These are phyloP conservation scores for Leccinum obscurum DNA, from an alignment of 768 basidiomycete genomes.

Conservation along the genomic window DNA sequence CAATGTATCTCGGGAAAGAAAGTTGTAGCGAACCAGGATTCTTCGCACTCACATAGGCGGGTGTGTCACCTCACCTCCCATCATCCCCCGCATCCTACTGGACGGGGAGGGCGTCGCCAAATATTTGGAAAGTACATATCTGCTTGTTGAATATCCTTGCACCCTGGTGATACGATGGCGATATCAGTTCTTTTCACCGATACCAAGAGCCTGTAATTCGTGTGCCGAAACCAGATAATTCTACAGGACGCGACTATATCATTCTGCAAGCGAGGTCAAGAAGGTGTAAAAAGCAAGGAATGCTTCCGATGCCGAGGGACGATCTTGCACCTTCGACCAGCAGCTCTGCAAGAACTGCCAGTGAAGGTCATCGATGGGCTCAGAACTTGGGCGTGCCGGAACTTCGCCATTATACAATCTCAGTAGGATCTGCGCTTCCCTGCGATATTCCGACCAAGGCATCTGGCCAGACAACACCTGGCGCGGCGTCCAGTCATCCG, in stretches of 20 bases:
- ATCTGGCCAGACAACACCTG: slow-evolving; percentile 16
- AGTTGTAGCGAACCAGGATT: no score
- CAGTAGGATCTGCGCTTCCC: slow-evolving; percentile 5
- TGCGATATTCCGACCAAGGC: slow-evolving; percentile 16
- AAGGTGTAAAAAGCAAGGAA: slow-evolving; percentile 13
- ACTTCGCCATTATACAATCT: slow-evolving; percentile 1
- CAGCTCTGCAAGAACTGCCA: slow-evolving; percentile 15
- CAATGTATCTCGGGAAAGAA: background rate
- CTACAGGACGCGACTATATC: background rate
- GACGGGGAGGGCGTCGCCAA: no score
- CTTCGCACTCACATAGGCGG: no score
- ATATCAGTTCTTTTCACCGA: background rate
- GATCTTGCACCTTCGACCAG: slow-evolving; percentile 9
- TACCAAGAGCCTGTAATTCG: background rate
- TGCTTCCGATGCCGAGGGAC: slow-evolving; percentile 11
- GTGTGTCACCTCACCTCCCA: no score
- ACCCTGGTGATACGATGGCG: background rate
- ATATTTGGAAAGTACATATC: no score
- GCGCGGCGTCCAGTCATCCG: background rate
- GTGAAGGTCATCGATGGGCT: slow-evolving; percentile 35
- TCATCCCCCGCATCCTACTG: no score
- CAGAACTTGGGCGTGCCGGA: slow-evolving; percentile 9
- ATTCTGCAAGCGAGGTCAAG: slow-evolving; percentile 3
- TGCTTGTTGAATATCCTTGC: slow-evolving; percentile 5
- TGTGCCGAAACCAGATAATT: background rate